Conservation (phyloP, 768 basidiomycete genomes). For the Suillus subaureus region DNA sequence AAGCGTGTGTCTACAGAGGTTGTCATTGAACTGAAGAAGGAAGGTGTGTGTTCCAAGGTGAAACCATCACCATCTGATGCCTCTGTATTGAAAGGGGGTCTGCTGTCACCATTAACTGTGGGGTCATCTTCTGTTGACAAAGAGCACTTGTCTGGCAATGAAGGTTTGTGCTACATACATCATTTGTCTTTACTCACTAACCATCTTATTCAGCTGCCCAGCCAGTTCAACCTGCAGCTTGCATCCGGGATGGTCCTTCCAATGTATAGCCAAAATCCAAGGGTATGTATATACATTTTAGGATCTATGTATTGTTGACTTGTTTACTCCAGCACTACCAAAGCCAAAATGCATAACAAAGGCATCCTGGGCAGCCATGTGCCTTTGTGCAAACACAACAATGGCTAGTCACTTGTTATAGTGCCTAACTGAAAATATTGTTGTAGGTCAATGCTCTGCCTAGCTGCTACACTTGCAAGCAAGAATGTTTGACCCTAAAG, state of each 20-base stretch:
- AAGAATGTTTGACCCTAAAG: too few species aligned
- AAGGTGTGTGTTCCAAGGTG: not conserved
- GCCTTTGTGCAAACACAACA: too few species aligned
- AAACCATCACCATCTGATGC: not conserved
- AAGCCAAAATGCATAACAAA: not conserved
- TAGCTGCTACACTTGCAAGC: too few species aligned
- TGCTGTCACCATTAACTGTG: not conserved
- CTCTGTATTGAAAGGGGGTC: not conserved
- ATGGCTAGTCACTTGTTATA: too few species aligned
- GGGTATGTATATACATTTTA: not conserved
- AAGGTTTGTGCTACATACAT: not conserved
- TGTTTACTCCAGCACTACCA: not conserved
- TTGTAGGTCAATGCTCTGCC: too few species aligned
- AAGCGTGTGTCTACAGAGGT: not conserved
- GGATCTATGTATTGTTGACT: not conserved
- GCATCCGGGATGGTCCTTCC: not conserved
- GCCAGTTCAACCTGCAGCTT: not conserved
- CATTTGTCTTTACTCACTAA: not conserved
- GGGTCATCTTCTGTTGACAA: not conserved
- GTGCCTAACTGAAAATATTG: too few species aligned
- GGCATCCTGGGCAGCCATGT: not conserved
- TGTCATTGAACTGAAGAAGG: not conserved
- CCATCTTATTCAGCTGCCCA: slow-evolving; percentile 1
- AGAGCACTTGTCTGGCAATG: not conserved
- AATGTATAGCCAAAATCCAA: not conserved